Evolutionary conservation across 208 protist genomes (phyloP).

Genomic region (Tritrichomonas musculus): DNA sequence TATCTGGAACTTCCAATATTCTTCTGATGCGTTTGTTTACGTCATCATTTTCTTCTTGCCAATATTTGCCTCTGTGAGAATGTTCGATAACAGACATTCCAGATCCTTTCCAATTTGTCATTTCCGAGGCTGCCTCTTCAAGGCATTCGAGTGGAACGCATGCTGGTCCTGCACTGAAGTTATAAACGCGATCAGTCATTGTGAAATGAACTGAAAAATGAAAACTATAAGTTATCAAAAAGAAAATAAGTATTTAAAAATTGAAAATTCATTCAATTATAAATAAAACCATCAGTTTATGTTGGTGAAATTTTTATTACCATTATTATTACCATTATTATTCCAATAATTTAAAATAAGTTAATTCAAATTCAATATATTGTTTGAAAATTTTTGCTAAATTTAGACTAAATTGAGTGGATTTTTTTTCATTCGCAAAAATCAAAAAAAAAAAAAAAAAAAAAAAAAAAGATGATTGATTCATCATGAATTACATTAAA

Average conservation of each 20-base stretch:
- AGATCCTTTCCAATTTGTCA: background rate
- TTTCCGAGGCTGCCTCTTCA: background rate
- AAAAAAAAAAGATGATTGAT: too few relatives aligned
- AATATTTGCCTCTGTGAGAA: background rate
- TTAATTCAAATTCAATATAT: too few relatives aligned
- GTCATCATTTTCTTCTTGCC: background rate
- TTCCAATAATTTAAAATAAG: too few relatives aligned
- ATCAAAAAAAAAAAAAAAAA: too few relatives aligned
- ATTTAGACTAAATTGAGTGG: too few relatives aligned
- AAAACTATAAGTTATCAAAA: background rate
- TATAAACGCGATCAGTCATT: background rate
- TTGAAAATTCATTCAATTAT: background rate
- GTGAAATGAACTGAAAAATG: background rate
- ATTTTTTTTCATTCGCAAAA: too few relatives aligned
- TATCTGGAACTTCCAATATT: conserved; percentile 13
- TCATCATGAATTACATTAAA: too few relatives aligned
- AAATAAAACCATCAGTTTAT: background rate
- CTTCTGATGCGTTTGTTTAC: background rate
- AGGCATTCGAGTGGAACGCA: background rate
- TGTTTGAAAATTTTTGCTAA: too few relatives aligned
- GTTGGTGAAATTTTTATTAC: background rate
- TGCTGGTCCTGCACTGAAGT: conserved; percentile 14
- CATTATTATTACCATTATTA: too few relatives aligned
- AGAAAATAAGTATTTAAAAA: background rate
- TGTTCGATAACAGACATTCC: conserved; percentile 28